Conservation (phyloP, 768 basidiomycete species). For the Podaxis mareebaensis region DNA sequence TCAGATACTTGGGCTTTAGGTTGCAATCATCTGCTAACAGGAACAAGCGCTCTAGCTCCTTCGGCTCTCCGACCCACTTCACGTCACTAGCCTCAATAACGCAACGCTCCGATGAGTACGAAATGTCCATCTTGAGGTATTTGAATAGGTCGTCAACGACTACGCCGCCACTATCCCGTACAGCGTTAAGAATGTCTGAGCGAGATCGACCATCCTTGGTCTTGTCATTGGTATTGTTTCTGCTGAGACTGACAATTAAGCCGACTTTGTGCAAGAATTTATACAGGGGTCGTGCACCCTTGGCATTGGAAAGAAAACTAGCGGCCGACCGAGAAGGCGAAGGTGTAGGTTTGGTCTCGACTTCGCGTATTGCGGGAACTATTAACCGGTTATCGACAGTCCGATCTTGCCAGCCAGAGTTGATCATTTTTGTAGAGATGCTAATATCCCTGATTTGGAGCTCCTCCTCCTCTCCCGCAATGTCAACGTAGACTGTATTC, state of each 20-base stretch:
- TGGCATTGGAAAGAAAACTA: constrained; percentile 34
- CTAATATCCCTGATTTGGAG: constrained; percentile 41
- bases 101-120: constrained; percentile 50
- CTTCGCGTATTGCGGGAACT: constrained; percentile 40
- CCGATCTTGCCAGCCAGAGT: constrained; percentile 55
- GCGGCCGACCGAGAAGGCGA: constrained; percentile 52
- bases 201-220: constrained; percentile 37
- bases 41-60: constrained; percentile 56
- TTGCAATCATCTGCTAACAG: constrained; percentile 65
- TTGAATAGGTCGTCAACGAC: constrained; percentile 65
- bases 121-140: constrained; percentile 54
- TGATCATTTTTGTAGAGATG: constrained; percentile 52
- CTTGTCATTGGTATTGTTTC: constrained; percentile 35
- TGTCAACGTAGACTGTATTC: constrained; percentile 36
- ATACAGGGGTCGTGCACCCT: constrained; percentile 23
- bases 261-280: constrained; percentile 50
- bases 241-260: constrained; percentile 57
- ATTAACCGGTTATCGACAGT: constrained; percentile 42
- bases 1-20: constrained; percentile 78
- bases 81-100: constrained; percentile 48
- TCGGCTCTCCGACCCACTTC: constrained; percentile 37
- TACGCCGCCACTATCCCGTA: constrained; percentile 53
- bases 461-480: constrained; percentile 39
- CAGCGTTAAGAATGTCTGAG: constrained; percentile 34
- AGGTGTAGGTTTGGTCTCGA: constrained; percentile 34